Evolutionary conservation across 257 asterid species (phyloP).

Genomic region (Solanum microdontum): DNA sequence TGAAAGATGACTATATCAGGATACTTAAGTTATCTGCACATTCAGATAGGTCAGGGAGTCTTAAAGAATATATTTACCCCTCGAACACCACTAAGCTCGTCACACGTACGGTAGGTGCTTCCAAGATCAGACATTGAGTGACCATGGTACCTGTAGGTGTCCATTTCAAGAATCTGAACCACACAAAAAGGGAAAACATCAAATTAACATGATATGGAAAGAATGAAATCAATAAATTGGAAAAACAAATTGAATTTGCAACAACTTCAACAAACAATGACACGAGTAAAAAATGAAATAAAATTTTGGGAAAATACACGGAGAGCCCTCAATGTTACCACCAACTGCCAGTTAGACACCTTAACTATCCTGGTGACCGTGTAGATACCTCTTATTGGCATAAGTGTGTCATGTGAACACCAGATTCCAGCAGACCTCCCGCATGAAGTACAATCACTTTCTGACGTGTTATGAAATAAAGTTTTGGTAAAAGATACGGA

Average conservation of each 20-base stretch:
- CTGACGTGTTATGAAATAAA: not conserved
- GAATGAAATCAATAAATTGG: not conserved
- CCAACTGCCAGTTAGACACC: not conserved
- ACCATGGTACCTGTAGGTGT: constrained; percentile 94
- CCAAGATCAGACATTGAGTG: constrained; percentile 99
- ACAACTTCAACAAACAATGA: not conserved
- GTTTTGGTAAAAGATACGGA: not conserved
- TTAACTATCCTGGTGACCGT: not conserved
- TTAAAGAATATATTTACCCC: constrained; percentile 38
- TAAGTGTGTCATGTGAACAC: not conserved
- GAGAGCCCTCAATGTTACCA: not conserved
- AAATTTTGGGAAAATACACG: not conserved
- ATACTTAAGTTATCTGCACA: not conserved
- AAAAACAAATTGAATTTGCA: not conserved
- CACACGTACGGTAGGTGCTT: constrained; percentile 96
- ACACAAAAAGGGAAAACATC: not conserved
- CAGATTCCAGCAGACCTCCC: not conserved
- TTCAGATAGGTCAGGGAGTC: not conserved
- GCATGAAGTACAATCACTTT: not conserved
- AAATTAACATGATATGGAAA: not conserved
- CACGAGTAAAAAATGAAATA: not conserved
- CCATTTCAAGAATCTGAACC: constrained; percentile 96
- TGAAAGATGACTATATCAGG: not conserved
- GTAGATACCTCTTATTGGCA: not conserved
- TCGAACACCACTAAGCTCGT: constrained; percentile 78